phyloP scores from a whole-genome alignment of 2,329 filamentous ascomycete species.

The Pestalotiopsis sp. region DNA sequence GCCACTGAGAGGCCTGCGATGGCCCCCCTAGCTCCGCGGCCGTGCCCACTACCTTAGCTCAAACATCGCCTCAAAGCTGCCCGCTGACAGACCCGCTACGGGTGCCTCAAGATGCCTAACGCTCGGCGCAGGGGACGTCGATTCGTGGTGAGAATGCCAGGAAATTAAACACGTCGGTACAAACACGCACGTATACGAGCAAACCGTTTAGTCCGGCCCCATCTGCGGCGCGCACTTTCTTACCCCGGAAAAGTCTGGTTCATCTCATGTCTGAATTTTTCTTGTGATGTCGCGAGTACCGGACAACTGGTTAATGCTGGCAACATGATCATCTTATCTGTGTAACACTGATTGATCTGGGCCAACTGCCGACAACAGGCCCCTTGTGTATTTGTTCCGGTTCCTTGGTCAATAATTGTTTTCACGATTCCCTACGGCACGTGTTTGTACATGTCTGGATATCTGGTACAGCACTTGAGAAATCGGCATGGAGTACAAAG shows the following conservation, averaged over 20 bases:
- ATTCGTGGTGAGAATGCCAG: background rate
- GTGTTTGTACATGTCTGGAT: background rate
- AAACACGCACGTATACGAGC: background rate
- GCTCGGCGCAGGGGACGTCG: background rate
- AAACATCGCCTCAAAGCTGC: constrained; percentile 5
- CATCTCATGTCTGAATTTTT: background rate
- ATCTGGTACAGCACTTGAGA: too few relatives aligned
- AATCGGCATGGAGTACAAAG: background rate
- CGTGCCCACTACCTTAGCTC: constrained; percentile 1
- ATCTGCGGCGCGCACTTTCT: background rate
- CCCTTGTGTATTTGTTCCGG: background rate
- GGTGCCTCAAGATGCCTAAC: background rate
- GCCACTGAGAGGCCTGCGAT: background rate
- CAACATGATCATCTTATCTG: background rate
- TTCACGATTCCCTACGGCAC: background rate
- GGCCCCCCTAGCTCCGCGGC: background rate
- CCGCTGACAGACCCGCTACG: constrained; percentile 5
- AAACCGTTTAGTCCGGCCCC: background rate
- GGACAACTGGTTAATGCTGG: background rate
- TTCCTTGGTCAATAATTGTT: background rate
- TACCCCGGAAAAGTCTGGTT: background rate
- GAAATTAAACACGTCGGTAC: background rate
- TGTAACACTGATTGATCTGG: background rate
- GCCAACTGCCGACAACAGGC: background rate
- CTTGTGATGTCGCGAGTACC: background rate